Evolutionary conservation across 2,329 filamentous ascomycete species (phyloP).

Genomic region (Trichoderma pleuroti): DNA sequence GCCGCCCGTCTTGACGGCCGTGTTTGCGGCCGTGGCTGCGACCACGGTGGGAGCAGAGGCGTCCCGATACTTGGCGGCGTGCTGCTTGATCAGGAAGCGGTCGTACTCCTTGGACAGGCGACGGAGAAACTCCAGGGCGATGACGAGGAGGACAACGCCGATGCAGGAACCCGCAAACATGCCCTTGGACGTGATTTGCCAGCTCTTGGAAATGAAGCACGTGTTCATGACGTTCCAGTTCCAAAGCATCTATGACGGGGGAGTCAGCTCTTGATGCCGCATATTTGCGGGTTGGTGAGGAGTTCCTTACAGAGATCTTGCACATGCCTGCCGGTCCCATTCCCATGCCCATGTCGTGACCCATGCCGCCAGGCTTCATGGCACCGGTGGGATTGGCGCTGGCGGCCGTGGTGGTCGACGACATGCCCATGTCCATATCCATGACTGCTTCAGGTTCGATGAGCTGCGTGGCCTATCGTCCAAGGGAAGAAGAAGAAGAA

Average conservation of each 20-base stretch:
- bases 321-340: constrained; percentile 35
- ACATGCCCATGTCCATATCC: constrained; percentile 7
- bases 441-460: neutral
- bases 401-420: constrained; percentile 13
- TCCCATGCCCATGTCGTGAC: constrained; percentile 20
- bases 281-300: neutral
- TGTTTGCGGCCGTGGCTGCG: constrained; percentile 1
- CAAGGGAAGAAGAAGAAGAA: neutral
- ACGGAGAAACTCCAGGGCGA: constrained; percentile 69
- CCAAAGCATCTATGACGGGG: constrained; percentile 64
- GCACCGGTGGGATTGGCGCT: constrained; percentile 1
- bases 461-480: neutral
- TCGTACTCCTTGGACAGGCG: constrained; percentile 71
- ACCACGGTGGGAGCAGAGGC: constrained; percentile 20
- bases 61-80: constrained; percentile 34
- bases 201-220: constrained; percentile 65
- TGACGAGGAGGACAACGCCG: constrained; percentile 69
- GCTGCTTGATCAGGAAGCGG: constrained; percentile 56
- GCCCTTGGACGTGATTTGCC: constrained; percentile 65
- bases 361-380: constrained; percentile 12
- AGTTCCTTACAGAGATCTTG: constrained; percentile 37
- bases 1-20: constrained; percentile 4
- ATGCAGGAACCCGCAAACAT: constrained; percentile 81
- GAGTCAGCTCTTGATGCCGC: neutral
- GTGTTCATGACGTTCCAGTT: constrained; percentile 72